These are phyloP conservation scores for Xylaria intraflava DNA, from an alignment of 495 filamentous ascomycete species.

Conservation along the genomic window DNA sequence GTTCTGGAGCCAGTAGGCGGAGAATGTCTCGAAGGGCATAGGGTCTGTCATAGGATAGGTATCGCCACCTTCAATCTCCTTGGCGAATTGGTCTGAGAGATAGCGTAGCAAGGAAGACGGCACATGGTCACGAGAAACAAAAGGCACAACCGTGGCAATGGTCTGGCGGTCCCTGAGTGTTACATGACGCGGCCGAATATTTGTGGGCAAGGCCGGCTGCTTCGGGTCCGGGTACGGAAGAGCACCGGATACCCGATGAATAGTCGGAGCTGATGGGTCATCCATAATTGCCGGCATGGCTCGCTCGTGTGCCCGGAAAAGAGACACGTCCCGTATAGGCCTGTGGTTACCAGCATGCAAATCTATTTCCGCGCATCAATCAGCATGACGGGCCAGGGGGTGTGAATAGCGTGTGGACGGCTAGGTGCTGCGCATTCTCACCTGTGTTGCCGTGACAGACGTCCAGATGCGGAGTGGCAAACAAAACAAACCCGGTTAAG, in stretches of 20 bases:
- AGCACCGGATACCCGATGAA: conserved; percentile 56
- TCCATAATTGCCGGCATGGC: conserved; percentile 83
- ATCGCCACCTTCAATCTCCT: conserved; percentile 92
- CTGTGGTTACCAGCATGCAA: neutral
- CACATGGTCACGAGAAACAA: conserved; percentile 66
- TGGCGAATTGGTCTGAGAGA: conserved; percentile 79
- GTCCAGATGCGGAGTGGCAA: neutral
- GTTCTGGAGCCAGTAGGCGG: conserved; percentile 90
- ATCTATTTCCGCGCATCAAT: neutral
- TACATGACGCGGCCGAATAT: conserved; percentile 73
- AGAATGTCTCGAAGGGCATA: conserved; percentile 69
- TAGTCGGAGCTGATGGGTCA: conserved; percentile 58
- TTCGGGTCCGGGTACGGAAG: conserved; percentile 57
- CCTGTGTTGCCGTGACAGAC: conserved; percentile 9
- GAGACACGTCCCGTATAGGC: no score
- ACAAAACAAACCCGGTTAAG: neutral
- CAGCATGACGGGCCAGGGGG: neutral
- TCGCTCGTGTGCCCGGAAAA: neutral
- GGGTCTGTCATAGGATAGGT: conserved; percentile 90
- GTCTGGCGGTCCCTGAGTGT: conserved; percentile 86
- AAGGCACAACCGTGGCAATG: conserved; percentile 83
- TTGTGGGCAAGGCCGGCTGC: conserved; percentile 55
- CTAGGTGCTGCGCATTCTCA: neutral
- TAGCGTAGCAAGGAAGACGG: conserved; percentile 71
- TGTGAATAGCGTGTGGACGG: neutral